Base-by-base conservation (phyloP, 176 grass and related monocot genomes). In the Coix lacrymajobi region DNA sequence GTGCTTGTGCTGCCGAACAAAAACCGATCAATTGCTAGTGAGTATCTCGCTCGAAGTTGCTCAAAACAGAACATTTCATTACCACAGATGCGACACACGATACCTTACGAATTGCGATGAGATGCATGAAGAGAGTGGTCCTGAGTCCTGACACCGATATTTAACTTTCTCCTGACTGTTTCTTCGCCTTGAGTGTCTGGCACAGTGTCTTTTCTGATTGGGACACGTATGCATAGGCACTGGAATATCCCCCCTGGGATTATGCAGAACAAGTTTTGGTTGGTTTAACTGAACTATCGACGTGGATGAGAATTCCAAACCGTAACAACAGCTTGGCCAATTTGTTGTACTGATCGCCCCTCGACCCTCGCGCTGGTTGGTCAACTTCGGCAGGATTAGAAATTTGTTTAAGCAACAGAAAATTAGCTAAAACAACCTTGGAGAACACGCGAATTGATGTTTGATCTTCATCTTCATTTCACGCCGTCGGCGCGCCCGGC, bases 171-270 rank as follows among this genome's bases (percentile, higher is more conserved):
- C n/a, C n/a, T n/a, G n/a, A n/a, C 63, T 62, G 79, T 9, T 38
- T 30, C 17, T 16, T 60, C 41, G 3, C 0, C 48, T 49, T 68
- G n/a, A 19, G 37, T 81, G 39, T 77, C 15, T 28, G 44, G 26
- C 26, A 32, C 49, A 39, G n/a, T 51, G 29, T 48, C 64, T 71
- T 71, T 8, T 52, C 24, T 30, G 40, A 69, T 1, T 7, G 63
- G 74, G 31, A 77, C 85, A 82, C 40, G 72, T 60, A 61, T 36
- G 38, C 16, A 65, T 62, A 19, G 17, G 13, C 16, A 0, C n/a
- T 30, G 3, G 56, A 80, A 73, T 80, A 80, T 86, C 33, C n/a
- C n/a, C n/a, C n/a, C 76, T n/a, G 6, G 30, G 37, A 39, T 22
- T 65, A 13, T 48, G 12, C 56, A 25, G 8, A 34, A 11, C 37